Evolutionary conservation across 2,329 filamentous ascomycete species (phyloP).

Genomic region (Talaromyces sp.): DNA sequence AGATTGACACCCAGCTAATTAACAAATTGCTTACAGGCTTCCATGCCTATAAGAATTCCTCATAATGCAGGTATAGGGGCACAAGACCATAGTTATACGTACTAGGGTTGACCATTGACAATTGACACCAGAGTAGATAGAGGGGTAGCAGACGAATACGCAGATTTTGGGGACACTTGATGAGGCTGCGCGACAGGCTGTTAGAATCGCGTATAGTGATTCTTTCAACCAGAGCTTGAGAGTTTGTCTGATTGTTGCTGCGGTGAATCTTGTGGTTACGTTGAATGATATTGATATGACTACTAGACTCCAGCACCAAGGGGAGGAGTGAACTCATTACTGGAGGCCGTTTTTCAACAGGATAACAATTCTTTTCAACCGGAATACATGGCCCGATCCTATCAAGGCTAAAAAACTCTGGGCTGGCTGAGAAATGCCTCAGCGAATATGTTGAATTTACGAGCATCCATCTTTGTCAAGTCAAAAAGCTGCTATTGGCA

Average conservation of each 20-base stretch:
- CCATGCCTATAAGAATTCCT: no score
- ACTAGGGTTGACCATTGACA: background rate
- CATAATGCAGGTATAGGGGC: no score
- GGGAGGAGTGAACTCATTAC: background rate
- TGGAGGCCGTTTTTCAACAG: background rate
- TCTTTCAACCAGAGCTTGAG: no score
- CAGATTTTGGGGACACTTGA: background rate
- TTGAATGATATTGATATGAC: no score
- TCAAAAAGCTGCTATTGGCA: background rate
- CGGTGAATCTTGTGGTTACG: no score
- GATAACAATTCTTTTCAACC: background rate
- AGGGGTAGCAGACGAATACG: background rate
- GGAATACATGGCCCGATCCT: background rate
- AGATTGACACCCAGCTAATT: no score
- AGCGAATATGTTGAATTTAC: background rate
- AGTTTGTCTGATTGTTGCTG: no score
- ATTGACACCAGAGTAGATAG: conserved; percentile 3
- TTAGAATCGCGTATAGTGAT: no score
- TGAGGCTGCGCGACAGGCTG: background rate
- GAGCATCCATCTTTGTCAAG: background rate
- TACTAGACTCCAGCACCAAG: background rate
- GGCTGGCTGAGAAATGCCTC: background rate
- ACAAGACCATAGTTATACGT: no score
- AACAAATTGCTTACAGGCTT: no score
- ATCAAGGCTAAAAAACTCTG: background rate